Percentiles rank a stretch among this genome's conserved stretches.
phyloP scores from a whole-genome alignment of 306 rosid genomes.

The Abrus precatorius region DNA sequence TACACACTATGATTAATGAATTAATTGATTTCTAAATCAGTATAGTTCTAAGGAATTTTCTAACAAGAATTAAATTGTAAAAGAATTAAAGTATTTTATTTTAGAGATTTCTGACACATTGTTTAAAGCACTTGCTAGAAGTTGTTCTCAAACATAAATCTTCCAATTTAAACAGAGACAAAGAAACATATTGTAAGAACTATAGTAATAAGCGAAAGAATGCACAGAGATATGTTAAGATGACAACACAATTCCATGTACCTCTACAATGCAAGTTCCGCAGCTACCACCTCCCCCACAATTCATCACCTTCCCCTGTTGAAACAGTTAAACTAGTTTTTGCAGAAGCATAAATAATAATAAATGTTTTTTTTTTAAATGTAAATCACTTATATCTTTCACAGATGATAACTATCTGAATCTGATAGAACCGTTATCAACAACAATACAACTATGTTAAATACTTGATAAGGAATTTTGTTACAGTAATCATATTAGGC shows the following conservation, averaged over 20 bases:
- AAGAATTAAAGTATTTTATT: background rate
- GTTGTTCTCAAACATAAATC: slow-evolving; percentile 5
- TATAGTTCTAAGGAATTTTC: background rate
- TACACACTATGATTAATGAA: background rate
- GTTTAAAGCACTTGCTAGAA: background rate
- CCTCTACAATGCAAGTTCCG: slow-evolving; percentile 95
- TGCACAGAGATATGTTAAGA: no score
- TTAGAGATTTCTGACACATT: background rate
- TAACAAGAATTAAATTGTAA: background rate
- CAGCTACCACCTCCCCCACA: slow-evolving; percentile 97
- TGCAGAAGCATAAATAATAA: background rate
- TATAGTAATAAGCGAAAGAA: no score
- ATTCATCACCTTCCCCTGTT: slow-evolving; percentile 94
- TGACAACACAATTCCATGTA: background rate
- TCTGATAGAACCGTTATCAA: no score
- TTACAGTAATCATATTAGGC: no score
- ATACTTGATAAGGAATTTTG: no score
- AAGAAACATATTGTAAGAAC: background rate
- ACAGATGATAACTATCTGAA: no score
- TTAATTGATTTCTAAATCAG: background rate
- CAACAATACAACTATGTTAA: no score
- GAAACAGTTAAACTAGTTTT: slow-evolving; percentile 6
- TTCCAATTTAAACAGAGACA: background rate
- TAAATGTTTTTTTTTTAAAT: no score
- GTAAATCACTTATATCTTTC: no score